Evolutionary conservation across 1,284 basidiomycete species (phyloP), one percentile per base, ranked within the genome.

Genomic region (Porodaedalea pini): DNA sequence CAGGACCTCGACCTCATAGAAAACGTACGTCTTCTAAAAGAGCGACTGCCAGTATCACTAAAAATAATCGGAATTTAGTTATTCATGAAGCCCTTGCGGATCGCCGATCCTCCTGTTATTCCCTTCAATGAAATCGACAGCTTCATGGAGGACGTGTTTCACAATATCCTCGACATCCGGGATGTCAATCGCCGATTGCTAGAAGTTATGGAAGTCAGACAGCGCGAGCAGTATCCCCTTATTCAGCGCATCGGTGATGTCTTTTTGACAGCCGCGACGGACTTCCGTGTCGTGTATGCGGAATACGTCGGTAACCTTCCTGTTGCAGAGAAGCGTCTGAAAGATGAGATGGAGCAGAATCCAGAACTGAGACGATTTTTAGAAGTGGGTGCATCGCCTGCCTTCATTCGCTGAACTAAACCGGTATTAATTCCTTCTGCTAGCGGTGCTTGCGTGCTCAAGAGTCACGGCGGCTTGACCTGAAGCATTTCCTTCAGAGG

Each of bases 161-260:
- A 88, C 36, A 98, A 97, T 67, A 83, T 96, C 39, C 73, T 87
- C 8, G 89, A 94, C 63, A 74, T 99, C 8, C 83, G 90, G 1
- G 86, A 89, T 66, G 89, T 90, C 64, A 95, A 93, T 62, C 80
- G 85, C 8, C 78, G 84, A 1, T 75, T 98, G 21, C 77, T 98
- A 25, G 93, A 97, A 66, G 81, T 87, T 32, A 82, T 98, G 73
- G 85, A 88, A 55, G 87, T 94, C 21, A 83, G 94, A 25, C 92
- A 98, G 68, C 80, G 92, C 47, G 94, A 98, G 70, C 87, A 95
- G 65, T 80, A 80, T 15, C 90, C 92, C 0, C 79, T 98, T 49
- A 88, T 98, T 41, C 83, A 88, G 61, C 80, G 80, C 45, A 90
- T 98, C 45, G 96, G 95, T 0, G 94, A 98, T 68, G 84, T 98